Evolutionary conservation across 306 rosid species (phyloP).

Genomic region (Cucumis melo): DNA sequence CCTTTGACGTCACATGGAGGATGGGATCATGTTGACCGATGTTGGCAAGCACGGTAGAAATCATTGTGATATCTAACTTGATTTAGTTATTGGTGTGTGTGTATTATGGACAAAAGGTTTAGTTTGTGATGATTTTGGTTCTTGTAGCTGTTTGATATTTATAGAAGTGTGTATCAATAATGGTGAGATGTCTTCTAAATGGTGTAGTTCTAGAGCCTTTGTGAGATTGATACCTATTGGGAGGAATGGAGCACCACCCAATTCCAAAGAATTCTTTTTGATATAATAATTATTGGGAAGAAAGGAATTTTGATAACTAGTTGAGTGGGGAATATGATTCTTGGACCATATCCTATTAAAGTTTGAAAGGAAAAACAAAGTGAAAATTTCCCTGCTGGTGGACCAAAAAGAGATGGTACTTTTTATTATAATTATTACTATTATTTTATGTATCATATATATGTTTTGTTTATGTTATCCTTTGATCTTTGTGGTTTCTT

Average conservation of each 20-base stretch:
- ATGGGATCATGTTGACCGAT: neutral
- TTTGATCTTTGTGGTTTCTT: neutral
- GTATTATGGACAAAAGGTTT: neutral
- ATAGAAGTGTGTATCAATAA: neutral
- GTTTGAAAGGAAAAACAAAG: neutral
- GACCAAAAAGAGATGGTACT: neutral
- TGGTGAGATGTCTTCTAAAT: neutral
- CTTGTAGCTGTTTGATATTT: neutral
- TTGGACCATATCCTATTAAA: neutral
- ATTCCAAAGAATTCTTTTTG: neutral
- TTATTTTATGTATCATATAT: too few species aligned
- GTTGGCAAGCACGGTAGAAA: neutral
- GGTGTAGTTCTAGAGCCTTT: neutral
- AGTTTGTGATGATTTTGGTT: neutral
- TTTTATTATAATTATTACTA: too few species aligned
- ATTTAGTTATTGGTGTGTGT: too few species aligned
- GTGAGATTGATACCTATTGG: neutral
- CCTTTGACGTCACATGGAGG: neutral
- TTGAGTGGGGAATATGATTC: neutral
- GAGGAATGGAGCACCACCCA: neutral
- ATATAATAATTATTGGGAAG: neutral
- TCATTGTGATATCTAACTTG: too few species aligned
- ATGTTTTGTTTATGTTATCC: neutral
- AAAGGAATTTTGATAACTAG: neutral
- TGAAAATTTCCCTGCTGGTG: neutral